These are phyloP conservation scores for Wallacemonas sp. DNA, from an alignment of 208 protist genomes.

Conservation along the genomic window DNA sequence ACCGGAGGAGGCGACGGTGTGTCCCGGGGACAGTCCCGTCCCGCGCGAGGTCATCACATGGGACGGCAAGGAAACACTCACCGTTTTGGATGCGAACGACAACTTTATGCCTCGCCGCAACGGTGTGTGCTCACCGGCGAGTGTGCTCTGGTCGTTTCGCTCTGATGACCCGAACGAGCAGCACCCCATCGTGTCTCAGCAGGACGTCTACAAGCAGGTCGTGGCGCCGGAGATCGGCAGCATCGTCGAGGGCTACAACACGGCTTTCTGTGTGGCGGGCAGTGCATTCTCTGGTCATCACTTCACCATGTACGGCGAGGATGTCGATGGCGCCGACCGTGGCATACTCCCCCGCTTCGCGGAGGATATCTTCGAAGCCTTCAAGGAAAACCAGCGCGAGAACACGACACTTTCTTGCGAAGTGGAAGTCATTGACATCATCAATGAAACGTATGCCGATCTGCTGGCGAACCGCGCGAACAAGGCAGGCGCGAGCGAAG, in stretches of 20 bases:
- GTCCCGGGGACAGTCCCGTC: conserved; percentile 60
- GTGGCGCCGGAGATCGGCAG: conserved; percentile 52
- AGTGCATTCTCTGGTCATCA: conserved; percentile 51
- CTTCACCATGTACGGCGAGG: conserved; percentile 78
- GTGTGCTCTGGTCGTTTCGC: conserved; percentile 72
- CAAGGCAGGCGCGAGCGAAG: conserved; percentile 1
- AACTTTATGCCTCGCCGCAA: conserved; percentile 65
- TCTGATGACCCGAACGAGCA: conserved; percentile 32
- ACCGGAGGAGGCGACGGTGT: conserved; percentile 55
- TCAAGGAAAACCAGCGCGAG: conserved; percentile 50
- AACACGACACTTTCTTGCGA: conserved; percentile 55
- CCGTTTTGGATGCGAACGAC: conserved; percentile 65
- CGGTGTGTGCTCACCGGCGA: conserved; percentile 45
- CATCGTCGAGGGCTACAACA: conserved; percentile 78
- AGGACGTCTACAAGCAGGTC: conserved; percentile 65
- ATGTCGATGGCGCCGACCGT: conserved; percentile 45
- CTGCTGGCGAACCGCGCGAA: conserved; percentile 31
- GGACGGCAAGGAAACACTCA: conserved; percentile 52
- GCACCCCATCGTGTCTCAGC: conserved; percentile 38
- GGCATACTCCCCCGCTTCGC: conserved; percentile 77
- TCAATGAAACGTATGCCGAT: conserved; percentile 72
- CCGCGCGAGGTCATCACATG: conserved; percentile 65
- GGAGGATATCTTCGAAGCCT: conserved; percentile 70
- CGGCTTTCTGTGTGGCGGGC: conserved; percentile 74
- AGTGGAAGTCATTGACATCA: conserved; percentile 74